Percentiles rank a stretch among this genome's conserved stretches.
These are phyloP conservation scores for Kalmusia sp. DNA, from an alignment of 2,329 filamentous ascomycete genomes.

Conservation along the genomic window DNA sequence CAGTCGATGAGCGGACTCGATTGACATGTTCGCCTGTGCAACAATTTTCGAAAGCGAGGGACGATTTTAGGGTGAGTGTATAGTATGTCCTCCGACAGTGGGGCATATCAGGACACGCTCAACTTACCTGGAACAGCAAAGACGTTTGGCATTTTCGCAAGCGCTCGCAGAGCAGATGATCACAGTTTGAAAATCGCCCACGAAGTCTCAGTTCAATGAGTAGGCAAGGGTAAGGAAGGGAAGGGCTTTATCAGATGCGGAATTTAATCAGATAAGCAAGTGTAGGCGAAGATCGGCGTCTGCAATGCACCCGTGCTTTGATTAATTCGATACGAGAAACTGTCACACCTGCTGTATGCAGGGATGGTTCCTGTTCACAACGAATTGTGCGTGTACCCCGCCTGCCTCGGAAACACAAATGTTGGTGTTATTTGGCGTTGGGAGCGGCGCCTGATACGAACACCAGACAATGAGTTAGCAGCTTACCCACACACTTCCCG, in stretches of 20 bases:
- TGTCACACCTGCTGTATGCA: neutral
- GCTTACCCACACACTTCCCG: neutral
- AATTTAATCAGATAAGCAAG: conserved; percentile 13
- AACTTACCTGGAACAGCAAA: conserved; percentile 71
- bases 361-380: neutral
- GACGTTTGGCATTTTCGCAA: conserved; percentile 65
- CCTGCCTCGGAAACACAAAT: neutral
- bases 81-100: too few species aligned
- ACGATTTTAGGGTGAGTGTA: too few species aligned
- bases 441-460: neutral
- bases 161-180: neutral
- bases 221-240: neutral
- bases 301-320: conserved; percentile 2
- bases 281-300: conserved; percentile 6
- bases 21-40: too few species aligned
- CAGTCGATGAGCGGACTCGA: too few species aligned
- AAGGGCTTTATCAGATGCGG: conserved; percentile 19
- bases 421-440: neutral
- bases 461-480: conserved; percentile 7
- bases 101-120: too few species aligned
- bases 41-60: too few species aligned
- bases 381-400: neutral
- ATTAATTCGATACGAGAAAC: neutral
- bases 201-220: neutral
- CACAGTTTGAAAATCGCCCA: neutral